Percentiles rank a stretch among this genome's conserved stretches.
phyloP scores from a whole-genome alignment of 1,284 basidiomycete species.

The Malassezia yamatoensis region DNA sequence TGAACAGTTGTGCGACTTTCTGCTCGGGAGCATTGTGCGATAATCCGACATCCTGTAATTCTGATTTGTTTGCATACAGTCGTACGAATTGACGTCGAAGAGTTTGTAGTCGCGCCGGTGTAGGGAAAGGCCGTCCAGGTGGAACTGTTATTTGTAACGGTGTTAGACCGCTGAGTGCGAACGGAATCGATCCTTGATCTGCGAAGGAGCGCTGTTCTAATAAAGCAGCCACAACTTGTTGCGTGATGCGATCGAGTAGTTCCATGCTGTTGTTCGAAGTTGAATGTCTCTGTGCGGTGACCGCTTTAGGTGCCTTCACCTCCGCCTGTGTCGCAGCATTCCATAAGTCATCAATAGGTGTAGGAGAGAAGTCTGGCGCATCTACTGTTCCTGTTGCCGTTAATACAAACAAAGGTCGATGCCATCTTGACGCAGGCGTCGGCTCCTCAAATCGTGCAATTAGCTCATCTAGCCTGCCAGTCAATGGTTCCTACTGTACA shows the following conservation, averaged over 20 bases:
- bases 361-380: constrained; percentile 36
- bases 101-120: constrained; percentile 28
- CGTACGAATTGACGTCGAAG: constrained; percentile 39
- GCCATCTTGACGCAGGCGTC: constrained; percentile 92
- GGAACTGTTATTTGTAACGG: constrained; percentile 21
- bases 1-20: constrained; percentile 28
- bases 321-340: constrained; percentile 65
- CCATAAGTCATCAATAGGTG: constrained; percentile 69
- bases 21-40: constrained; percentile 23
- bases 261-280: constrained; percentile 49
- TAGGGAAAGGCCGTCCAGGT: constrained; percentile 15
- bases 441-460: constrained; percentile 86
- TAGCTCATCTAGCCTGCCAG: constrained; percentile 70
- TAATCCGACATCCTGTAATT: constrained; percentile 28
- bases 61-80: constrained; percentile 32
- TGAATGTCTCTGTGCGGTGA: constrained; percentile 52
- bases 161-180: constrained; percentile 19
- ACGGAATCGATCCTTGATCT: constrained; percentile 16
- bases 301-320: constrained; percentile 74
- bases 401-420: constrained; percentile 77
- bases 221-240: constrained; percentile 27
- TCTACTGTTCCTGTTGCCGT: constrained; percentile 10
- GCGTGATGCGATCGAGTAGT: constrained; percentile 42
- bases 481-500: constrained; percentile 36
- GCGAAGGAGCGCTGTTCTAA: constrained; percentile 20